Conservation (phyloP, 805 yeast genomes). For the Komagataella populi region DNA sequence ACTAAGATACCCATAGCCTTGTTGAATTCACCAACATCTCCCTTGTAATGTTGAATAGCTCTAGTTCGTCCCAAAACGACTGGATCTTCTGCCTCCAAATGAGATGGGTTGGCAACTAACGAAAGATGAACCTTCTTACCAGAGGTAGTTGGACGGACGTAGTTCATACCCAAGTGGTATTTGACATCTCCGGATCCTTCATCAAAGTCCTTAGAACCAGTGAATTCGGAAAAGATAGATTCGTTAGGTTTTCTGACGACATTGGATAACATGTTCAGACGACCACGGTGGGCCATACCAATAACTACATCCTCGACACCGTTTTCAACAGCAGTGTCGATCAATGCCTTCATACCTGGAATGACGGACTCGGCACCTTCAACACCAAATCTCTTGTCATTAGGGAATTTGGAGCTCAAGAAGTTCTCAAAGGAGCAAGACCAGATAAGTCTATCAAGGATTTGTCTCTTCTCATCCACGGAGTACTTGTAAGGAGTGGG, state of each 20-base stretch:
- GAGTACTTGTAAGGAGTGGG: slow-evolving; percentile 77
- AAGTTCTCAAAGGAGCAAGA: slow-evolving; percentile 87
- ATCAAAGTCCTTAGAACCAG: slow-evolving; percentile 80
- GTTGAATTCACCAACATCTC: slow-evolving; percentile 67
- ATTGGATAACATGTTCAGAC: slow-evolving; percentile 93
- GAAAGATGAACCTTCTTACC: slow-evolving; percentile 94
- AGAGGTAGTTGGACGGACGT: slow-evolving; percentile 96
- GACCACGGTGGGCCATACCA: slow-evolving; percentile 99
- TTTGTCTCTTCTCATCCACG: slow-evolving; percentile 87
- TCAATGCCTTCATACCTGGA: slow-evolving; percentile 93
- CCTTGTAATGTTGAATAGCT: slow-evolving; percentile 85
- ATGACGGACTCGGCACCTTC: slow-evolving; percentile 97
- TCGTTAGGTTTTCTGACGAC: slow-evolving; percentile 98
- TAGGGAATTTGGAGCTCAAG: slow-evolving; percentile 91
- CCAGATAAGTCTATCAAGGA: slow-evolving; percentile 94
- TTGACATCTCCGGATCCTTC: slow-evolving; percentile 99
- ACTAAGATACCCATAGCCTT: slow-evolving; percentile 87
- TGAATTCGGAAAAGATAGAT: slow-evolving; percentile 91
- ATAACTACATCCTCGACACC: slow-evolving; percentile 95
- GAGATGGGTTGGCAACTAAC: slow-evolving; percentile 97
- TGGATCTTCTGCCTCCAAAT: slow-evolving; percentile 98
- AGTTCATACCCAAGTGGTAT: slow-evolving; percentile 98
- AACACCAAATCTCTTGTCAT: slow-evolving; percentile 95
- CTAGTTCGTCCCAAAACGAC: slow-evolving; percentile 97
- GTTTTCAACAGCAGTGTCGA: slow-evolving; percentile 81